Evolutionary conservation across 2,329 filamentous ascomycete genomes (phyloP).

Genomic region (Fusarium sacchari): DNA sequence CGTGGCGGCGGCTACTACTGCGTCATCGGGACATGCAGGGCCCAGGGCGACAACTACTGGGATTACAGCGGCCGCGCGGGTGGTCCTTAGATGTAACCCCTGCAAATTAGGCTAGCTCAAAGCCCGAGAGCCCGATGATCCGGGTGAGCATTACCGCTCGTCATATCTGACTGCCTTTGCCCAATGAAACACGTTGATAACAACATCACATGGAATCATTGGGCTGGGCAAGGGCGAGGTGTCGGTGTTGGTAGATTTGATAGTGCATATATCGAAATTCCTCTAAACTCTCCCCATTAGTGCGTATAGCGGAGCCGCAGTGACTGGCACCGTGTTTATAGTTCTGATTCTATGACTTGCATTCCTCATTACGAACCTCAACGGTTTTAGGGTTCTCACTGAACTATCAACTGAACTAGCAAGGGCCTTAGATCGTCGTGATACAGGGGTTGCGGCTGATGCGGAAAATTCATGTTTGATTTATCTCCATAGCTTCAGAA

Average conservation of each 20-base stretch:
- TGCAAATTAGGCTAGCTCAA: neutral
- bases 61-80: conserved; percentile 2
- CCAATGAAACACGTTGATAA: neutral
- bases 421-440: neutral
- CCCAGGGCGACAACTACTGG: neutral
- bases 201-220: neutral
- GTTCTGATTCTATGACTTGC: neutral
- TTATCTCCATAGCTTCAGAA: neutral
- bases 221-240: neutral
- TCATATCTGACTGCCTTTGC: too few species aligned
- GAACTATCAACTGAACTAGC: neutral
- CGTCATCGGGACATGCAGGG: neutral
- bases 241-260: neutral
- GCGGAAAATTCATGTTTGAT: neutral
- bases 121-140: neutral
- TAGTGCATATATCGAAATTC: neutral
- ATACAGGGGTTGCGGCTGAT: neutral
- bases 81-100: neutral
- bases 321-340: neutral
- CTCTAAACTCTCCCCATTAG: neutral
- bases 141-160: neutral
- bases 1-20: conserved; percentile 1
- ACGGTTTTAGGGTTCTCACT: neutral
- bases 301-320: neutral
- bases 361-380: neutral